phyloP scores from a whole-genome alignment of 2,329 filamentous ascomycete species.

The Beauveria scarabaeidicola region DNA sequence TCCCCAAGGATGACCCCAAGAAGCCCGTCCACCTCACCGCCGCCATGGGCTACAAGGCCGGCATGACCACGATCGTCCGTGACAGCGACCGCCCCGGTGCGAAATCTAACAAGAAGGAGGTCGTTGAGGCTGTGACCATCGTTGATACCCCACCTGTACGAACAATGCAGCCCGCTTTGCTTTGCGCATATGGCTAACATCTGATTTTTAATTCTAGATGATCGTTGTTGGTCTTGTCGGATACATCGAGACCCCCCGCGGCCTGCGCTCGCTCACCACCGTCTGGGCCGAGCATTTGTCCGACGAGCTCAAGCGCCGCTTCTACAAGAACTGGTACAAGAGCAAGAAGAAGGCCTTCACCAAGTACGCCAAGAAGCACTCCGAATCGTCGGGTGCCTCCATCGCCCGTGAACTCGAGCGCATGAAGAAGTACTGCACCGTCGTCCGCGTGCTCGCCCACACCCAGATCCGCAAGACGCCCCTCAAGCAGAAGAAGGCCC shows the following conservation, averaged over 20 bases:
- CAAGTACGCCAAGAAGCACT: conserved; percentile 99
- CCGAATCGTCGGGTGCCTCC: conserved; percentile 80
- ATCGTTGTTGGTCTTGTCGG: conserved; percentile 99
- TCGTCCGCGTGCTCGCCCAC: conserved; percentile 98
- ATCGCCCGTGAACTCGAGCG: conserved; percentile 97
- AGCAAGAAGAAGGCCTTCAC: conserved; percentile 99
- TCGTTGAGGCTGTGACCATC: conserved; percentile 80
- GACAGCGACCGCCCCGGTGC: conserved; percentile 98
- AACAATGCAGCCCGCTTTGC: conserved; percentile 75
- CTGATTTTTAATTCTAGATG: conserved; percentile 59
- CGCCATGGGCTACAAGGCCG: conserved; percentile 99
- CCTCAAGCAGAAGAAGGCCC: conserved; percentile 99
- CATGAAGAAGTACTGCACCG: conserved; percentile 99
- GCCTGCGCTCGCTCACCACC: conserved; percentile 97
- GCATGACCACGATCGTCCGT: conserved; percentile 99
- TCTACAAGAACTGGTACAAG: conserved; percentile 99
- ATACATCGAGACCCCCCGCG: conserved; percentile 99
- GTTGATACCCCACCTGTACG: conserved; percentile 94
- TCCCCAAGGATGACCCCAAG: conserved; percentile 99
- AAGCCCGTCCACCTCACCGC: conserved; percentile 98
- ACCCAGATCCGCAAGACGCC: conserved; percentile 99
- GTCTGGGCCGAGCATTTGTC: conserved; percentile 99
- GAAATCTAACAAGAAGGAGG: conserved; percentile 99
- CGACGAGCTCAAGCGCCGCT: conserved; percentile 97
- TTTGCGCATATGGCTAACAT: conserved; percentile 65